phyloP scores from a whole-genome alignment of 257 asterid species.

The Solanum raphanifolium region DNA sequence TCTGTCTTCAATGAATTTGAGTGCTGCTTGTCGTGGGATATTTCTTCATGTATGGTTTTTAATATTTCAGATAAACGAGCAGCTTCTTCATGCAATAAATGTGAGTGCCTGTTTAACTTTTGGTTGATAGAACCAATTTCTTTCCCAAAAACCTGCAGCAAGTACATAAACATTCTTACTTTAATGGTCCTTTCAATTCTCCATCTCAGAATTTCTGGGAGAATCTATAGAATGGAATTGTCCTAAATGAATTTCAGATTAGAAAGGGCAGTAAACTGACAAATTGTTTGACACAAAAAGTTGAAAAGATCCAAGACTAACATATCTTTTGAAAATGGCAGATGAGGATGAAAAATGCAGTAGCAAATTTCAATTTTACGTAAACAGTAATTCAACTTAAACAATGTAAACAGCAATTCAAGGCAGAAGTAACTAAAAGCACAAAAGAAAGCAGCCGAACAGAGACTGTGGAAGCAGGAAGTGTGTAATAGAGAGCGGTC shows the following conservation, averaged over 20 bases:
- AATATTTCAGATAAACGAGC: constrained; percentile 40
- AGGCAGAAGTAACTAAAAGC: not conserved
- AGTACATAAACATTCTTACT: constrained; percentile 1
- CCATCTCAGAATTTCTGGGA: not conserved
- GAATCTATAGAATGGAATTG: not conserved
- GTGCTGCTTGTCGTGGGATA: constrained; percentile 40
- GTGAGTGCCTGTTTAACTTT: constrained; percentile 44
- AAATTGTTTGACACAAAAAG: not conserved
- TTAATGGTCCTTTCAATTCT: not conserved
- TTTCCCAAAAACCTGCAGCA: constrained; percentile 41
- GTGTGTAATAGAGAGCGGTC: not conserved
- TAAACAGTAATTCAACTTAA: not conserved
- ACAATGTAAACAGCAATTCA: not conserved
- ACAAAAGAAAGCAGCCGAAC: not conserved
- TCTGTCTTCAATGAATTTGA: constrained; percentile 45
- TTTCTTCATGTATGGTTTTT: constrained; percentile 33
- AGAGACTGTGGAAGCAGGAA: not conserved
- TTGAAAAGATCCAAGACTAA: not conserved
- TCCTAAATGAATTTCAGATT: not conserved
- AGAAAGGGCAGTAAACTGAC: not conserved
- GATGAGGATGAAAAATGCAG: not conserved
- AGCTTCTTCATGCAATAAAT: constrained; percentile 47
- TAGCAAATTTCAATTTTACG: not conserved
- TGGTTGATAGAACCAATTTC: constrained; percentile 53
- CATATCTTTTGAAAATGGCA: not conserved